Conservation (phyloP, 140 eudicot genomes). For the Oenanthe javanica region DNA sequence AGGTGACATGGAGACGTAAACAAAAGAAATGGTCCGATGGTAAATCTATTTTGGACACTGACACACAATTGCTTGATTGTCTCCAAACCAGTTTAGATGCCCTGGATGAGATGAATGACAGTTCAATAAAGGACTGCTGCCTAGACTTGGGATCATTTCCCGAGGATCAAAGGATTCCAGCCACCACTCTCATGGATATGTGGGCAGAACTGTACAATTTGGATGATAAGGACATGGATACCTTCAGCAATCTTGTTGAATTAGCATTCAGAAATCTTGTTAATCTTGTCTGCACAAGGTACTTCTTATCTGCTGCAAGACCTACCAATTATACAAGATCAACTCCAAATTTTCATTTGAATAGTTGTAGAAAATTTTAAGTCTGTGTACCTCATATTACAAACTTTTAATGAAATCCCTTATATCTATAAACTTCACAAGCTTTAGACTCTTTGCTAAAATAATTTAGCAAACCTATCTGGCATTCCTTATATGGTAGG, state of each 20-base stretch:
- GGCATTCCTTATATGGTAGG: not conserved
- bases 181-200: conserved; percentile 41
- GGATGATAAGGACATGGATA: conserved; percentile 26
- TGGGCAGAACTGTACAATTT: conserved; percentile 42
- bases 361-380: not conserved
- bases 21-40: conserved; percentile 26
- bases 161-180: conserved; percentile 43
- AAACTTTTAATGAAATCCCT: not conserved
- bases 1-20: conserved; percentile 29
- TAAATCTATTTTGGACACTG: conserved; percentile 26
- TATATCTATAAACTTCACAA: not conserved
- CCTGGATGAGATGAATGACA: conserved; percentile 19
- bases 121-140: conserved; percentile 2
- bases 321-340: not conserved
- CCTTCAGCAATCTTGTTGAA: conserved; percentile 30
- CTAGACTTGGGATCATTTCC: conserved; percentile 41
- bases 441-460: not conserved
- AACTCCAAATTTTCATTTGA: not conserved
- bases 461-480: too few relatives aligned
- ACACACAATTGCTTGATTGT: conserved; percentile 16
- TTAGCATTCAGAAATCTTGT: conserved; percentile 14
- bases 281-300: not conserved
- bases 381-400: not conserved
- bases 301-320: not conserved
- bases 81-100: conserved; percentile 37